These are phyloP conservation scores for Candida ficus DNA, from an alignment of 805 yeast genomes.

Conservation along the genomic window DNA sequence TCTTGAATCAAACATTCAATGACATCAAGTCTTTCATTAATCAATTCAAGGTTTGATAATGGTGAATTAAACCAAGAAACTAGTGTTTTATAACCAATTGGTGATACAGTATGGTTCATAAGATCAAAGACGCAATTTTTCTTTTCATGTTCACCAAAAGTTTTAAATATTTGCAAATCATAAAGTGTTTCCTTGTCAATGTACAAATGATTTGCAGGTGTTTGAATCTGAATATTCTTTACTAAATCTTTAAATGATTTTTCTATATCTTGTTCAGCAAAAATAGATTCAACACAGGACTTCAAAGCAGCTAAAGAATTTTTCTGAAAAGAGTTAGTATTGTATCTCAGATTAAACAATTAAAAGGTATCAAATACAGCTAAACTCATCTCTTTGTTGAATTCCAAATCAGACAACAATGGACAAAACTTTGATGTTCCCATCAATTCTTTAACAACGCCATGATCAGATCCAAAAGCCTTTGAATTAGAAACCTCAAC, in stretches of 20 bases:
- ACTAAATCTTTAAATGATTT: neutral
- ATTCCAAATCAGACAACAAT: neutral
- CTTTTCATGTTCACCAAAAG: slow-evolving; percentile 1
- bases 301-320: slow-evolving; percentile 1
- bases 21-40: slow-evolving; percentile 27
- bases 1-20: slow-evolving; percentile 23
- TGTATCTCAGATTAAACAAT: neutral
- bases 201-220: slow-evolving; percentile 15
- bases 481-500: neutral
- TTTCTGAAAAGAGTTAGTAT: neutral
- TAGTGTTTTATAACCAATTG: slow-evolving; percentile 27
- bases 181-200: slow-evolving; percentile 27
- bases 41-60: slow-evolving; percentile 20
- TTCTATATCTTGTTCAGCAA: neutral
- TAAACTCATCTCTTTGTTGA: neutral
- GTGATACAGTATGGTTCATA: slow-evolving; percentile 24
- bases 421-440: no score
- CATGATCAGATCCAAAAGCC: neutral
- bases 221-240: slow-evolving; percentile 2
- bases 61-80: slow-evolving; percentile 33
- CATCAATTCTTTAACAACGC: slow-evolving; percentile 3
- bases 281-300: neutral
- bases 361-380: slow-evolving; percentile 4
- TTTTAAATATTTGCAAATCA: slow-evolving; percentile 23
- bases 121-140: slow-evolving; percentile 17